phyloP scores from a whole-genome alignment of 176 grass and related monocot genomes.

The Triticum timopheevii region DNA sequence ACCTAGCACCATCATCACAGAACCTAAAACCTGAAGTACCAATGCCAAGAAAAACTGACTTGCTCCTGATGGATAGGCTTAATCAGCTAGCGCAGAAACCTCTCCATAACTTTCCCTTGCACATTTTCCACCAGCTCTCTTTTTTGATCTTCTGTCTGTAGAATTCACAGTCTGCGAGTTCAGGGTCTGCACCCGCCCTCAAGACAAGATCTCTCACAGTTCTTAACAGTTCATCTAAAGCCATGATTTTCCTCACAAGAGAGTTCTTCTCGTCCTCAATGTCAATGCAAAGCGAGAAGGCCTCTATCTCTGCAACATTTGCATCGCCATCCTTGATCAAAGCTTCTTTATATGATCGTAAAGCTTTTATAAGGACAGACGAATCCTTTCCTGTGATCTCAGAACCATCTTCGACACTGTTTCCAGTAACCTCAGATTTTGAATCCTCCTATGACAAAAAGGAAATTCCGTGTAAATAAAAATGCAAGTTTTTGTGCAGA shows the following conservation, averaged over 20 bases:
- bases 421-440: not conserved
- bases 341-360: not conserved
- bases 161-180: no score
- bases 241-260: not conserved
- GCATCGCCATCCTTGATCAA: not conserved
- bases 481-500: not conserved
- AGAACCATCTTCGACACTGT: not conserved
- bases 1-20: not conserved
- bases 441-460: not conserved
- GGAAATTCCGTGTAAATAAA: not conserved
- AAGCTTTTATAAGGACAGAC: not conserved
- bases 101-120: not conserved
- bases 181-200: not conserved
- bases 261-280: not conserved
- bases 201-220: not conserved
- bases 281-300: not conserved
- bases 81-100: not conserved
- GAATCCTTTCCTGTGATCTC: not conserved
- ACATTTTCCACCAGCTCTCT: not conserved
- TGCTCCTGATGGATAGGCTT: not conserved
- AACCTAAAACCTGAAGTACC: not conserved
- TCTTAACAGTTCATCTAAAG: not conserved
- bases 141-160: not conserved
- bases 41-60: not conserved
- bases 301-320: not conserved